Percentiles rank a stretch among this genome's conserved stretches.
These are phyloP conservation scores for Sechiopsis laciniata DNA, from an alignment of 306 rosid genomes.

Conservation along the genomic window DNA sequence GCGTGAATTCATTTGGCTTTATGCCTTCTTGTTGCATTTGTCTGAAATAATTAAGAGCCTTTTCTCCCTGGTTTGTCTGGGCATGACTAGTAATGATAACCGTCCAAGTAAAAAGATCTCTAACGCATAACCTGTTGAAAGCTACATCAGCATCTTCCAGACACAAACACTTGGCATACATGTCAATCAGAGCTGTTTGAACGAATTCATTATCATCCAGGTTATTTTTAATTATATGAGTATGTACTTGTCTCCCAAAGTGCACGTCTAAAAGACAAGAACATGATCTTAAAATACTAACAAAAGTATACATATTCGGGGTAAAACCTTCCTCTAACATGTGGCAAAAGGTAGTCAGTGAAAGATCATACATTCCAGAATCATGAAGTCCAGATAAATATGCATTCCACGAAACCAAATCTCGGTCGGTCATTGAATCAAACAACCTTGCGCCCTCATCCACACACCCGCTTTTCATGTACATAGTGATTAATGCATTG, in stretches of 20 bases:
- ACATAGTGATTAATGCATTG: constrained; percentile 34
- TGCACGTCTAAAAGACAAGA: constrained; percentile 25
- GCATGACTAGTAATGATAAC: constrained; percentile 28
- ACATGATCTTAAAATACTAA: constrained; percentile 31
- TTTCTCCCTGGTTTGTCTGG: constrained; percentile 23
- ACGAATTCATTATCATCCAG: constrained; percentile 24
- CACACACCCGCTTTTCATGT: constrained; percentile 28
- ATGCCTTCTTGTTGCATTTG: constrained; percentile 35
- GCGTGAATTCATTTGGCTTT: constrained; percentile 34
- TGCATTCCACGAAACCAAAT: constrained; percentile 37
- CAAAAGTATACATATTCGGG: constrained; percentile 33
- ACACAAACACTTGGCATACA: constrained; percentile 30
- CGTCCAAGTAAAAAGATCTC: constrained; percentile 37
- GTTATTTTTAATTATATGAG: constrained; percentile 27
- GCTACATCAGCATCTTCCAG: constrained; percentile 30
- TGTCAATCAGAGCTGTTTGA: constrained; percentile 34
- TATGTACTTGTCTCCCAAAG: constrained; percentile 35
- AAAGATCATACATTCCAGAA: constrained; percentile 16
- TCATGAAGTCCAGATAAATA: constrained; percentile 26
- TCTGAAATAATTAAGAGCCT: constrained; percentile 26
- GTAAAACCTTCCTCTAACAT: constrained; percentile 25
- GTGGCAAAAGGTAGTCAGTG: constrained; percentile 20
- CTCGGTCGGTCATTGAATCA: constrained; percentile 30
- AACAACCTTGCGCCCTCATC: constrained; percentile 23
- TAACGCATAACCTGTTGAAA: constrained; percentile 26